Evolutionary conservation across 1,284 basidiomycete species (phyloP), one percentile per base, ranked within the genome.

Genomic region (Neonothopanus nambi): DNA sequence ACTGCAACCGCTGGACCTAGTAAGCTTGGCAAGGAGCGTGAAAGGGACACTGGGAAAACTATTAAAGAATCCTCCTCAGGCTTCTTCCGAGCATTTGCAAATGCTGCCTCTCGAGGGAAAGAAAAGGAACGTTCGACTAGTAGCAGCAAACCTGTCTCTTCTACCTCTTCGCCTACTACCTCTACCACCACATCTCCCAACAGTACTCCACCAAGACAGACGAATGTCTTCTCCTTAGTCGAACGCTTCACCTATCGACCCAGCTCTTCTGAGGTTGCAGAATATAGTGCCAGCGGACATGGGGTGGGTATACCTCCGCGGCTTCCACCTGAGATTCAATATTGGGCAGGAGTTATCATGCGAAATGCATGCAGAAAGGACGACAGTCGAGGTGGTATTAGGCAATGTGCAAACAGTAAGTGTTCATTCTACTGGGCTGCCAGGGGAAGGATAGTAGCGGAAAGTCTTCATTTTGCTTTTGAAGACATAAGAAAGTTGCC

Each of bases 301-400:
- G 11, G 35, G 24, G 42, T 45, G 24, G 38, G 42, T 11, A 37
- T 23, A 13, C 85, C 84, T 0, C 85, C 85, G 3, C 77, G 79
- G 52, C 77, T 98, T 5, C 93, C 95, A 0, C 78, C 80, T 20
- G 95, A 98, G 70, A 97, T 99, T 48, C 94, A 98, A 73, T 98
- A 98, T 67, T 99, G 96, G 97, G 96, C 96, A 0, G 95, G 95
- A 3, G 96, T 98, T 12, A 98, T 98, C 65, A 99, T 99, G 96
- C 83, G 97, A 49, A 99, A 99, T 67, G 96, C 97, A 6, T 99
- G 96, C 72, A 79, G 96, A 67, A 99, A 99, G 77, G 96, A 99
- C 66, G 95, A 98, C 57, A 84, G 78, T 45, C 76, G 90, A 41
- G 94, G 94, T 56, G 97, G 97, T 3, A 95, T 98, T 59, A 76